phyloP scores from a whole-genome alignment of 441 rosid genomes.

The Jatropha podagrica region DNA sequence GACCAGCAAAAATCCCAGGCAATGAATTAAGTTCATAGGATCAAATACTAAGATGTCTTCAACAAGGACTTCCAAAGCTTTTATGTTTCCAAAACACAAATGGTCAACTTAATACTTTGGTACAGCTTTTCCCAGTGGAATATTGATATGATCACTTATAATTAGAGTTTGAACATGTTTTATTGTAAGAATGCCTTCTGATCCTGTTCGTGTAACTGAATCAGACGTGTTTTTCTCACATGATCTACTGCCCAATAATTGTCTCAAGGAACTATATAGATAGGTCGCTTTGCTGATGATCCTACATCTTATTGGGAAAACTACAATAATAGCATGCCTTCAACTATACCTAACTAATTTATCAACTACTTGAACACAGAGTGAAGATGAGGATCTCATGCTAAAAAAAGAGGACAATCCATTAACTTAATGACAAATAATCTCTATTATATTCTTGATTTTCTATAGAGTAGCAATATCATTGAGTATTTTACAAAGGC shows the following conservation, averaged over 20 bases:
- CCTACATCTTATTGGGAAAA: neutral
- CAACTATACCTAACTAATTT: neutral
- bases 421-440: neutral
- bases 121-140: neutral
- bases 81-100: neutral
- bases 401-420: neutral
- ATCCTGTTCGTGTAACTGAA: neutral
- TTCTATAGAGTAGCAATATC: neutral
- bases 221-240: neutral
- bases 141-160: neutral
- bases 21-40: neutral
- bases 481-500: neutral
- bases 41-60: neutral
- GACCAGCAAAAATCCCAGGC: constrained; percentile 8
- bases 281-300: neutral
- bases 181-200: neutral
- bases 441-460: neutral
- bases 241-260: neutral
- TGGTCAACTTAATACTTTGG: neutral
- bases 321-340: neutral
- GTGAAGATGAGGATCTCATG: neutral
- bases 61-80: neutral
- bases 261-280: neutral
- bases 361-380: neutral
- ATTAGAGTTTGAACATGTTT: neutral